Evolutionary conservation across 345 rosid genomes (phyloP), one percentile per base, ranked within the genome.

Genomic region (Camelina sativa): DNA sequence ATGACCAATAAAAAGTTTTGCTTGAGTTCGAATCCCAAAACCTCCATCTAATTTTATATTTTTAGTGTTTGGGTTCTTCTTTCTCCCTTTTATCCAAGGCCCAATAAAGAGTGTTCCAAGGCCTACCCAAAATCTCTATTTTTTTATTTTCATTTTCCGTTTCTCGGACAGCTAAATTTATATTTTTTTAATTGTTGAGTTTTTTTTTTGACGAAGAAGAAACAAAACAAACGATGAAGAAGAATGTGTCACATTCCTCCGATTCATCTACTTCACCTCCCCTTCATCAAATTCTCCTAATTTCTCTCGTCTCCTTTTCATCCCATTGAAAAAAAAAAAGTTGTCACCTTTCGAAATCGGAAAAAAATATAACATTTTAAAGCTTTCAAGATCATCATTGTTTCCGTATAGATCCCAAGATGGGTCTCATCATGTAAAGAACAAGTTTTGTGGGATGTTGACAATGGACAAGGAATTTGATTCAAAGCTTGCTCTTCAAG

Each of bases 391-490:
- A 46, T 71, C 57, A 59, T 30, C 25, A 4, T 56, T 65, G 15
- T 28, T 2, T 11, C 51, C 61, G 11, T 30, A 11, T 38, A 56
- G 73, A 57, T 74, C 72, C 73, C 30, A 28, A 60, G 51, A 20
- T 51, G 62, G 20, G 28, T 54, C 55, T 57, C 51, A 28, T 28
- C 30, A 52, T 80, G 84, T 75, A 73, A 73, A 20, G 77, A 78
- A 65, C 16, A 74, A 66, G 34, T 8, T 37, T 19, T 71, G 88
- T 71, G 89, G 82, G 63, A 89, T 91, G 95, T 82, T 89, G 88
- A 88, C 84, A 77, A 92, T 89, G 99, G 98, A 92, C 82, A 89
- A 89, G 58, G 97, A 90, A 79, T 87, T 89, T 83, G 97, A 90
- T 88, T 89, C 96, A 50, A 95, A 95, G 92, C 97, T 90, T 71